Evolutionary conservation across 768 basidiomycete genomes (phyloP), one percentile per base, ranked within the genome.

Genomic region (Auriscalpium vulgare): DNA sequence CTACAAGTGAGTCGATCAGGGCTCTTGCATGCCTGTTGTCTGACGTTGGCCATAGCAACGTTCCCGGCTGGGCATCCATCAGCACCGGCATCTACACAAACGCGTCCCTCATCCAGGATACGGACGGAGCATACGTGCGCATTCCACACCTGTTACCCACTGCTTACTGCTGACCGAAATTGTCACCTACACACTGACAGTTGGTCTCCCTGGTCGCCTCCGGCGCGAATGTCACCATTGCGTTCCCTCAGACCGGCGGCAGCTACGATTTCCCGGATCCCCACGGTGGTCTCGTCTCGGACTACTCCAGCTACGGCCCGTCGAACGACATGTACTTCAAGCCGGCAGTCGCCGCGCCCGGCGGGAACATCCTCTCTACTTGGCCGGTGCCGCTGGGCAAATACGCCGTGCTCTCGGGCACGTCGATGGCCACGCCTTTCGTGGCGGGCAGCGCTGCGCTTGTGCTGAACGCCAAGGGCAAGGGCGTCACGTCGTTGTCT

Each of bases 251-350:
- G 67, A 63, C 65, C 34, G 77, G 78, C 19, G 74, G 64, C 1
- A 62, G 69, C 7, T 69, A 71, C 51, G 64, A 77, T 35, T 73
- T 78, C 66, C 75, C 78, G 14, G 77, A 81, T 57, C 71, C 76
- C 10, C 66, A 69, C 4, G 83, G 82, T 16, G 84, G 83, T 11
- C 72, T 83, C 45, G 76, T 83, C n/a, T 83, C 80, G 1, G 64
- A 67, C 19, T 83, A 81, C 67, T 75, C 79, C 37, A 75, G 76
- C 49, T 82, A 78, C 56, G 84, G 84, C 1, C 84, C 84, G 1
- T 74, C 80, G 4, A 78, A 82, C 63, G 83, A 85, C 62, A 72
- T 82, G 59, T 76, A 69, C 69, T 78, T 79, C 73, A 81, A 81
- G 54, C 79, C 81, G 8, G 71, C 79, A 10, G 64, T 83, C 52